These are phyloP conservation scores for Ophidiomyces ophidiicola DNA, from an alignment of 2,329 filamentous ascomycete species.

Conservation along the genomic window DNA sequence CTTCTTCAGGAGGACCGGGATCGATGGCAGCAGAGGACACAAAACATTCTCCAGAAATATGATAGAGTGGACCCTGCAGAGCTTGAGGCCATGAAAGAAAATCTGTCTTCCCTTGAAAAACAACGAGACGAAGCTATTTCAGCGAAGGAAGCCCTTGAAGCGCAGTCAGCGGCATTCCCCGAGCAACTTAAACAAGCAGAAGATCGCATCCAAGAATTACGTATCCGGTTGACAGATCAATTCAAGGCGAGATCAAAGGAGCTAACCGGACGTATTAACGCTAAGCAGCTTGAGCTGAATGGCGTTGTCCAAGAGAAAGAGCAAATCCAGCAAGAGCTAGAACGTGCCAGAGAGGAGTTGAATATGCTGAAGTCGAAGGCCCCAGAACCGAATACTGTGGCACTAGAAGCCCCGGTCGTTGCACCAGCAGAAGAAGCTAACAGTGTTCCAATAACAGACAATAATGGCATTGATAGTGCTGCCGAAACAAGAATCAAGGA, in stretches of 20 bases:
- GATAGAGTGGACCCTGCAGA: conserved; percentile 90
- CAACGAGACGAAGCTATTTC: conserved; percentile 55
- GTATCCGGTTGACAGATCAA: conserved; percentile 35
- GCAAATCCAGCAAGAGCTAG: conserved; percentile 55
- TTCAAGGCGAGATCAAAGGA: conserved; percentile 49
- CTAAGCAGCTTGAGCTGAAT: conserved; percentile 40
- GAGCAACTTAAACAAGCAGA: conserved; percentile 38
- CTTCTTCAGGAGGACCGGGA: conserved; percentile 85
- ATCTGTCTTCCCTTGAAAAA: conserved; percentile 52
- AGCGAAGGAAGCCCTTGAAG: conserved; percentile 40
- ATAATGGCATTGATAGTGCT: conserved; percentile 16
- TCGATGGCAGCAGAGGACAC: conserved; percentile 87
- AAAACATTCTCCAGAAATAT: conserved; percentile 92
- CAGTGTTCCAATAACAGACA: conserved; percentile 18
- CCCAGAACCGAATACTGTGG: conserved; percentile 28
- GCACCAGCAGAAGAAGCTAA: conserved; percentile 28
- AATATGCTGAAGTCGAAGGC: conserved; percentile 39
- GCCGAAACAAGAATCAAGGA: conserved; percentile 48
- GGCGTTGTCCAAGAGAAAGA: conserved; percentile 50
- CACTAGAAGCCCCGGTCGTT: conserved; percentile 39
- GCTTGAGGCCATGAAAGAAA: conserved; percentile 75
- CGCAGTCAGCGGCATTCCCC: conserved; percentile 38
- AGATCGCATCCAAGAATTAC: conserved; percentile 40
- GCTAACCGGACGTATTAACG: conserved; percentile 50
- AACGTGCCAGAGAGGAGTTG: conserved; percentile 49